Evolutionary conservation across 1,284 basidiomycete genomes (phyloP).

Genomic region (Puccinia hordei): DNA sequence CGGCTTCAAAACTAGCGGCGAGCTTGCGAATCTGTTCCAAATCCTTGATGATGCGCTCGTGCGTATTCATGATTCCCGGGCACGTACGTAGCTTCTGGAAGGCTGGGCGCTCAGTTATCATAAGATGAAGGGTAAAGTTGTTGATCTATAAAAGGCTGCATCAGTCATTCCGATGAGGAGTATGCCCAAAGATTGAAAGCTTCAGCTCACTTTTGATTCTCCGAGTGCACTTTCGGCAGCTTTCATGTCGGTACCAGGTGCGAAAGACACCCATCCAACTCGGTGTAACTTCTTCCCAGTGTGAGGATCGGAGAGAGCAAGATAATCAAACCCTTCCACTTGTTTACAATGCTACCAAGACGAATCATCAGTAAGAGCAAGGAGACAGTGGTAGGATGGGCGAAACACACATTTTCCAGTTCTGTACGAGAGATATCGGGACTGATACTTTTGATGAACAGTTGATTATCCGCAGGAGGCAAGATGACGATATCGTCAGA

Average conservation of each 20-base stretch:
- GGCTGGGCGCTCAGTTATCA: constrained; percentile 76
- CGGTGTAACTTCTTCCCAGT: constrained; percentile 87
- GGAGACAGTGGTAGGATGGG: constrained; percentile 59
- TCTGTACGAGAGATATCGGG: constrained; percentile 82
- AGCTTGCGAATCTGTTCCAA: constrained; percentile 72
- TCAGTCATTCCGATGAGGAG: not conserved
- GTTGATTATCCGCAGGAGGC: constrained; percentile 76
- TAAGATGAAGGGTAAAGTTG: constrained; percentile 85
- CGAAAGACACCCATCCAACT: constrained; percentile 85
- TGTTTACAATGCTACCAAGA: constrained; percentile 58
- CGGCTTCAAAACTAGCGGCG: constrained; percentile 72
- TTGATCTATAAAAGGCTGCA: constrained; percentile 68
- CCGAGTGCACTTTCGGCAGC: constrained; percentile 71
- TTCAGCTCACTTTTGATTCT: constrained; percentile 72
- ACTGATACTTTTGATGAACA: constrained; percentile 90
- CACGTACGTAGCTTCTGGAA: constrained; percentile 74
- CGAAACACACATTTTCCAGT: constrained; percentile 73
- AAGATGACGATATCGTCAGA: constrained; percentile 65
- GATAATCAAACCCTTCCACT: constrained; percentile 65
- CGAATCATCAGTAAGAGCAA: constrained; percentile 54
- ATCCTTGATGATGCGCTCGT: constrained; percentile 76
- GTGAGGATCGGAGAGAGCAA: constrained; percentile 84
- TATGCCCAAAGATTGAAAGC: not conserved
- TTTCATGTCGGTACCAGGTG: constrained; percentile 77
- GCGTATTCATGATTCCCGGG: constrained; percentile 75